phyloP scores from a whole-genome alignment of 805 yeast genomes.

The Vanderwaltozyma polyspora region DNA sequence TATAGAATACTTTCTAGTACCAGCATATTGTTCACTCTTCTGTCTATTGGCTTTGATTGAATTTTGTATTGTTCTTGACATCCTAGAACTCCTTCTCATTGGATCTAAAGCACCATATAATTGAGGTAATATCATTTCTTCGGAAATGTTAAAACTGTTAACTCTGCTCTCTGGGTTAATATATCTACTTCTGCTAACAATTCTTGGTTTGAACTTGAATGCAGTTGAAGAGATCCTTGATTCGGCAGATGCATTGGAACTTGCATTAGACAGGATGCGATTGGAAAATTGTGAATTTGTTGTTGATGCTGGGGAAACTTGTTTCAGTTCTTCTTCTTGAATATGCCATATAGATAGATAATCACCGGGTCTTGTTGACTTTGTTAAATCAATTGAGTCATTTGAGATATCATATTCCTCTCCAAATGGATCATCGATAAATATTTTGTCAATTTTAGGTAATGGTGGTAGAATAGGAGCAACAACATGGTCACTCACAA shows the following conservation, averaged over 20 bases:
- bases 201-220: slow-evolving; percentile 21
- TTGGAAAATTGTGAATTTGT: slow-evolving; percentile 20
- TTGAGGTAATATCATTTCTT: neutral
- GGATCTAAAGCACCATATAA: slow-evolving; percentile 13
- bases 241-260: slow-evolving; percentile 1
- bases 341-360: slow-evolving; percentile 26
- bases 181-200: slow-evolving; percentile 8
- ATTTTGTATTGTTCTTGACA: slow-evolving; percentile 13
- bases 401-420: slow-evolving; percentile 17
- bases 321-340: slow-evolving; percentile 14
- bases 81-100: slow-evolving; percentile 12
- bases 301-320: slow-evolving; percentile 16
- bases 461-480: slow-evolving; percentile 8
- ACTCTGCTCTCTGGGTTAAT: slow-evolving; percentile 4
- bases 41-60: slow-evolving; percentile 3
- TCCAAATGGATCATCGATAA: slow-evolving; percentile 19
- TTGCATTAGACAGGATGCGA: slow-evolving; percentile 10
- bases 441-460: slow-evolving; percentile 11
- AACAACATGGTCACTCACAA: neutral
- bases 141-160: neutral
- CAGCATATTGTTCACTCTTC: too few species aligned
- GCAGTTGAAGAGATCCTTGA: neutral
- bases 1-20: too few species aligned
- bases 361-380: slow-evolving; percentile 10
- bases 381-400: slow-evolving; percentile 15